Evolutionary conservation across 768 basidiomycete genomes (phyloP), one percentile per base, ranked within the genome.

Genomic region (Russula ochroleuca): DNA sequence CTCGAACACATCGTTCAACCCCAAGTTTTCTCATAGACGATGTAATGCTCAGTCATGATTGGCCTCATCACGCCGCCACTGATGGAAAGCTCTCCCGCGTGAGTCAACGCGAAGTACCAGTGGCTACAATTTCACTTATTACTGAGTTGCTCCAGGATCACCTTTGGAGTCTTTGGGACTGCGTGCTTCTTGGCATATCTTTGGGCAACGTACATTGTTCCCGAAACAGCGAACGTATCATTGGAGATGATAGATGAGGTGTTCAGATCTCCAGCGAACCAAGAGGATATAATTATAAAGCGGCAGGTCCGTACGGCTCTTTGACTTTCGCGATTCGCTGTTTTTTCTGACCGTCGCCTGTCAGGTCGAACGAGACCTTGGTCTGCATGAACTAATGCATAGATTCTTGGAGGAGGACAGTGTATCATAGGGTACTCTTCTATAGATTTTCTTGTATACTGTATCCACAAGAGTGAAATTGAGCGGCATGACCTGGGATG

Each of bases 221-320:
- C 89, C 2, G 90, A 92, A 75, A 92, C 90, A 15, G 87, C 88
- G 31, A 85, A 86, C 63, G 76, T 90, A 4, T 84, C 88, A 8
- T 73, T 92, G 0, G 90, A 92, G 68, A 88, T 90, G 71, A 84
- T 91, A 53, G 90, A 92, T 70, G 78, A 73, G 8, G 74, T 90
- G 13, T 91, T 92, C 69, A 78, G 77, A 45, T 82, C 83, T 1
- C 76, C 79, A n/a, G 84, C 78, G 17, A 86, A 82, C 0, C 75
- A 69, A 43, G 84, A 85, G 58, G 87, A 90, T 67, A 69, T 72
- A 10, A 69, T 70, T 17, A 65, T 82, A 64, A 84, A 81, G 66
- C 69, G 70, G 33, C 78, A 87, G 81, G 88, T 88, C 74, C 55
- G 33, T 40, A 17, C 21, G 17, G 50, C 56, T 40, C 13, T 21